Percentiles rank a stretch among this genome's conserved stretches.
Conservation (phyloP, 257 asterid genomes). For the Avicennia marina region DNA sequence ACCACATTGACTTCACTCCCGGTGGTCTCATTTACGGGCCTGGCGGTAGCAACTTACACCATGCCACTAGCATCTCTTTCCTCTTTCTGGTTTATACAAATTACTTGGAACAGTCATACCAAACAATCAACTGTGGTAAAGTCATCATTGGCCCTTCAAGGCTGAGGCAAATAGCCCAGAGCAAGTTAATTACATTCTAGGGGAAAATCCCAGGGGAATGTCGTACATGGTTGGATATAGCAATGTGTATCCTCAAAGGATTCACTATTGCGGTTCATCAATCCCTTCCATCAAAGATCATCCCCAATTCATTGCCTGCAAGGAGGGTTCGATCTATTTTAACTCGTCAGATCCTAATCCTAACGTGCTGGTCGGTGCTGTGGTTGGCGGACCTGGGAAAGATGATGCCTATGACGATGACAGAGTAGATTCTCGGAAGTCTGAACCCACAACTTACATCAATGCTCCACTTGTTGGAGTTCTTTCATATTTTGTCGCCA, state of each 20-base stretch:
- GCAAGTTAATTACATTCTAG: slow-evolving; percentile 80
- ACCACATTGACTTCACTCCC: slow-evolving; percentile 67
- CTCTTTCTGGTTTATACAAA: slow-evolving; percentile 72
- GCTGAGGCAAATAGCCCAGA: slow-evolving; percentile 63
- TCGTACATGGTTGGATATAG: slow-evolving; percentile 98
- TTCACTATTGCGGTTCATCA: slow-evolving; percentile 90
- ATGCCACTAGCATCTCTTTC: slow-evolving; percentile 71
- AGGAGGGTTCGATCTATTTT: slow-evolving; percentile 65
- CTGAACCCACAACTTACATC: slow-evolving; percentile 92
- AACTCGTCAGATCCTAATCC: slow-evolving; percentile 87
- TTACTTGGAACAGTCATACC: slow-evolving; percentile 58
- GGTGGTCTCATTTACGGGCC: slow-evolving; percentile 90
- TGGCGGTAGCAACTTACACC: slow-evolving; percentile 96
- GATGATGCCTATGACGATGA: slow-evolving; percentile 70
- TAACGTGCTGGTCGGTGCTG: slow-evolving; percentile 73
- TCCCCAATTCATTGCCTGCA: slow-evolving; percentile 52
- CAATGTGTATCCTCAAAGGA: slow-evolving; percentile 48
- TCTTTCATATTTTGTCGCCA: slow-evolving; percentile 70
- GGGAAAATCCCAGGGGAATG: slow-evolving; percentile 89
- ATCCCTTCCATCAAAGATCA: slow-evolving; percentile 67
- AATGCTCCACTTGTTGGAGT: slow-evolving; percentile 95
- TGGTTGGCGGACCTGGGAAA: slow-evolving; percentile 89
- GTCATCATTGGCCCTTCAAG: slow-evolving; percentile 39
- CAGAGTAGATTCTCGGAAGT: slow-evolving; percentile 53
- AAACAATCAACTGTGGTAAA: slow-evolving; percentile 59